Evolutionary conservation across 257 asterid species (phyloP), one percentile per base, ranked within the genome.

Genomic region (Handroanthus guayacan): DNA sequence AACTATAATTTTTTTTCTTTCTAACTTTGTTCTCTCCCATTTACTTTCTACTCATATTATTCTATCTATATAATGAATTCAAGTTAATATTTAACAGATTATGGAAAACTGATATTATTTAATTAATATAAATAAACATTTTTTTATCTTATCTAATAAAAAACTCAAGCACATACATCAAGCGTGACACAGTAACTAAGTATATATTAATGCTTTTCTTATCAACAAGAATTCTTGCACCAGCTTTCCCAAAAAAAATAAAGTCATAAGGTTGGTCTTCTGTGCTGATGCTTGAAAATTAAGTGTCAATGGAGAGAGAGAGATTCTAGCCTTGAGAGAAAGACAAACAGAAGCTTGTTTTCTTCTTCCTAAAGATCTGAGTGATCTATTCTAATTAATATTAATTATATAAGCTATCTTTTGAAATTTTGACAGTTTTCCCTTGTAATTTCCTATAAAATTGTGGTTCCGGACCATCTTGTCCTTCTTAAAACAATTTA

Each of bases 341-440:
- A 85, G 97, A 92, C 97, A 89, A 89, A 78, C 94, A 90, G 91
- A 92, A 87, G 75, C 83, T 81, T 83, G 87, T 71, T 81, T 80
- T 78, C 86, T 84, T 85, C 87, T 16, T 80, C 91, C 84, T 88
- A 86, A 91, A 91, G 89, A 91, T 91, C 90, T 82, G 92, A 90
- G 83, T 82, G 87, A 82, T 83, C 36, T 25, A 39, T 11, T 63
- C 36, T 77, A 54, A 54, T 81, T 67, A 75, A 73, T 44, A 82
- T 64, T 75, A 60, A 70, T 76, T 25, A 58, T 63, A 66, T 50
- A 37, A 50, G 31, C 45, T 56, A 65, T 78, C 84, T 89, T 89
- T 87, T 87, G 68, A 76, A 85, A 41, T 11, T 88, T 88, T 82
- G 97, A 81, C 84, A 73, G 78, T 85, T 89, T 89, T 86, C 94